Evolutionary conservation across 371 early-diverging fungal genomes (phyloP).

Genomic region (Circinella minor): DNA sequence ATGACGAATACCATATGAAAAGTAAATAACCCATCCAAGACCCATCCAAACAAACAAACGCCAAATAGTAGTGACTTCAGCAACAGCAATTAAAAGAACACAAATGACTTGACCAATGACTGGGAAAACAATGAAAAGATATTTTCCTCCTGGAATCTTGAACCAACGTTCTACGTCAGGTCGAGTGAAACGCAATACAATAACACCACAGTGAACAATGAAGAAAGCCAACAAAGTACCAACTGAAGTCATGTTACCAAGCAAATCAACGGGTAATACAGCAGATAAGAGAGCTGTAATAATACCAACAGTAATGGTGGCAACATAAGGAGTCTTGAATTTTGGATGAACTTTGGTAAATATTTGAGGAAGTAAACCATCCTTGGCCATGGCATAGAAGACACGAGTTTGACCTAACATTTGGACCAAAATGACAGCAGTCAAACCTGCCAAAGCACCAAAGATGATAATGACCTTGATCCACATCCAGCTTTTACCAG

Average conservation of each 20-base stretch:
- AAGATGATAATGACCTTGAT: slow-evolving; percentile 72
- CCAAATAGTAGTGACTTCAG: slow-evolving; percentile 64
- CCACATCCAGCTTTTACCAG: slow-evolving; percentile 62
- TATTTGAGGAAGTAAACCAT: slow-evolving; percentile 77
- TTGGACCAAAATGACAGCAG: slow-evolving; percentile 76
- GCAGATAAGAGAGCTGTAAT: slow-evolving; percentile 77
- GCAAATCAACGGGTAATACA: slow-evolving; percentile 79
- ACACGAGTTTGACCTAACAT: slow-evolving; percentile 89
- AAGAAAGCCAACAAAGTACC: slow-evolving; percentile 89
- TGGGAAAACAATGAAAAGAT: slow-evolving; percentile 57
- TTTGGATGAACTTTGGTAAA: slow-evolving; percentile 71
- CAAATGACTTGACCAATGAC: slow-evolving; percentile 62
- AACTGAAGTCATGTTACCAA: slow-evolving; percentile 85
- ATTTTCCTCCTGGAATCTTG: slow-evolving; percentile 74
- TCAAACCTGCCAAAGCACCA: slow-evolving; percentile 81
- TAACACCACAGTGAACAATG: slow-evolving; percentile 78
- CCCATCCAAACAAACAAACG: slow-evolving; percentile 70
- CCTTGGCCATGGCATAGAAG: slow-evolving; percentile 85
- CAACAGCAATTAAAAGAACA: slow-evolving; percentile 65
- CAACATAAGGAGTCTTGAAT: slow-evolving; percentile 75
- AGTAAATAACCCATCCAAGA: slow-evolving; percentile 76
- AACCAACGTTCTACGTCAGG: slow-evolving; percentile 79
- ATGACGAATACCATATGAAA: slow-evolving; percentile 63
- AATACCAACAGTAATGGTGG: slow-evolving; percentile 75
- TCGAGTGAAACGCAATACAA: slow-evolving; percentile 76